Evolutionary conservation across 1,284 basidiomycete species (phyloP), one percentile per base, ranked within the genome.

Genomic region (Cryptococcus neoformans): DNA sequence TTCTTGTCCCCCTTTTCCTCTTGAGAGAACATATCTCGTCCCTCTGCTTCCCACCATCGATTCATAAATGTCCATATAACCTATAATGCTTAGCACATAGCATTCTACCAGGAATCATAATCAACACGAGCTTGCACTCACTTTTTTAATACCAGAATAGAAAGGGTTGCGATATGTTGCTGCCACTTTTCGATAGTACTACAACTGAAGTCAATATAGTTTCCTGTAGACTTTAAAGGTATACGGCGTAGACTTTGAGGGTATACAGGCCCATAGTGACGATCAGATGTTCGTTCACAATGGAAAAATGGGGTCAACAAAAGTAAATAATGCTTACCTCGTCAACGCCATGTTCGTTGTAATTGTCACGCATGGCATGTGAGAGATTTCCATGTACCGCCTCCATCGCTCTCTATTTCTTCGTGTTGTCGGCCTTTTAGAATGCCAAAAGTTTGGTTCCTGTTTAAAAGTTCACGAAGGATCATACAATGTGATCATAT

Each of bases 121-220:
- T 14, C 17, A n/a, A 8, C 39, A 4, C 34, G 28, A 17, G 7
- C 9, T n/a, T 39, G 35, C 10, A 53, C 59, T 28, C 28, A 84
- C 84, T 39, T 81, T 81, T 59, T 83, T 81, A 50, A 88, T 81
- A 3, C 85, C 86, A 0, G 83, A 84, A 60, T 84, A 87, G 73
- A 88, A 87, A 0, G 87, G 86, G 65, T 88, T 89, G 21, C 86
- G 82, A 70, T 88, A 88, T 8, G 82, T 83, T 16, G 83, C 76
- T 11, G 83, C 82, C 1, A 87, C 85, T 76, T 83, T 76, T 54
- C 71, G 74, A 60, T 78, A 79, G 58, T 83, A 82, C 81, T 82
- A 51, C 3, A 51, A 16, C 14, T 14, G 2, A 6, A 7, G 42
- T 55, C 45, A 59, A 45, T 11, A 11, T 21, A 28, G 9, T 44